Evolutionary conservation across 2,329 filamentous ascomycete species (phyloP).

Genomic region (Akanthomyces dipterigenus): DNA sequence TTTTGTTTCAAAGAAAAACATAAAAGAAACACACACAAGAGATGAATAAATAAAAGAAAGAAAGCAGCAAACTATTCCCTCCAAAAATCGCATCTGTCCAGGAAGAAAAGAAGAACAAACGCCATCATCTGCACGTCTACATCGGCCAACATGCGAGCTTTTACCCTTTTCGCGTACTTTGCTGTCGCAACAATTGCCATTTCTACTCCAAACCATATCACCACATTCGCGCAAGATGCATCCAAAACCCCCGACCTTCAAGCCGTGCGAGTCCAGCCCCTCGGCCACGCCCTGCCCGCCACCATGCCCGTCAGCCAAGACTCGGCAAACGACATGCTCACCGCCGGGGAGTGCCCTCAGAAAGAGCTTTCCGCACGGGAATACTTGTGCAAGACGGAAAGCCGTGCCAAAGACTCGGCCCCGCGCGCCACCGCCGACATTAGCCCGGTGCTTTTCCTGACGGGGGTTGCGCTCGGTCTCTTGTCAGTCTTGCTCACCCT

Average conservation of each 20-base stretch:
- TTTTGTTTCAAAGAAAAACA: too few relatives aligned
- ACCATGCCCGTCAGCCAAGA: not conserved
- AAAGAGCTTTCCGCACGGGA: not conserved
- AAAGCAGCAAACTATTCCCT: not conserved
- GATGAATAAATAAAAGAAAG: too few relatives aligned
- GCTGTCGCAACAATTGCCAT: not conserved
- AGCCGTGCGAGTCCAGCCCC: not conserved
- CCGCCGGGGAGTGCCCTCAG: not conserved
- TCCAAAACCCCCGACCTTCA: not conserved
- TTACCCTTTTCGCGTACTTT: not conserved
- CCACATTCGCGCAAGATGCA: not conserved
- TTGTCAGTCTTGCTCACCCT: too few relatives aligned
- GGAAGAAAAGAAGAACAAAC: not conserved
- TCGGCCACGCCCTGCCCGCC: not conserved
- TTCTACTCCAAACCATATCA: not conserved
- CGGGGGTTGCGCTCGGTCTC: too few relatives aligned
- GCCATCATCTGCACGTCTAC: too few relatives aligned
- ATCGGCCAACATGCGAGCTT: not conserved
- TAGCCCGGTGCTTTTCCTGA: too few relatives aligned
- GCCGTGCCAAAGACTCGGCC: not conserved
- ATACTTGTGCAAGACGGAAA: not conserved
- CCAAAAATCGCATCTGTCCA: not conserved
- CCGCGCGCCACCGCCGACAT: too few relatives aligned
- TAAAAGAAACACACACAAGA: too few relatives aligned
- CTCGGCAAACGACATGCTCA: not conserved